These are phyloP conservation scores for Microbotryomycetes sp. DNA, from an alignment of 1,284 basidiomycete species.

Conservation along the genomic window DNA sequence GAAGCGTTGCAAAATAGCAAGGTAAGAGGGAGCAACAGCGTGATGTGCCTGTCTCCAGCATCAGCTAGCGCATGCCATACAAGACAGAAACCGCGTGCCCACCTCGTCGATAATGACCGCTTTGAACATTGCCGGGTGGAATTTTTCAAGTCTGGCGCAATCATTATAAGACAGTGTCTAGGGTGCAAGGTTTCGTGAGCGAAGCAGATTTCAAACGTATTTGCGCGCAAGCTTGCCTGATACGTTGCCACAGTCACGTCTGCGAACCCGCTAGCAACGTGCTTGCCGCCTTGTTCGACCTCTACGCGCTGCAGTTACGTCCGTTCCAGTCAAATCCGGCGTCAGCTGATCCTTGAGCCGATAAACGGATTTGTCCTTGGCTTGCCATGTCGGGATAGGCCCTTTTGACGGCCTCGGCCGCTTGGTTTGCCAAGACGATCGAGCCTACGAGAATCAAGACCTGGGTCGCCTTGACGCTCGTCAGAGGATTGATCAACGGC, in stretches of 20 bases:
- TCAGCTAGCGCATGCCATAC: neutral
- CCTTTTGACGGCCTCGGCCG: conserved; percentile 61
- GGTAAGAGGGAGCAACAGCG: conserved; percentile 81
- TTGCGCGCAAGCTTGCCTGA: conserved; percentile 6
- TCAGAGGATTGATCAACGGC: neutral
- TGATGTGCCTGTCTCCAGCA: conserved; percentile 62
- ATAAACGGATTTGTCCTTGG: no score
- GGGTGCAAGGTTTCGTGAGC: neutral
- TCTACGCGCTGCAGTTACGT: conserved; percentile 55
- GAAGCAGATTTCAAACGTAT: neutral
- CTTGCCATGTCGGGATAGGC: conserved; percentile 59
- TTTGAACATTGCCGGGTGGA: conserved; percentile 63
- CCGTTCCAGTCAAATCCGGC: neutral
- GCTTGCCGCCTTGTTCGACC: conserved; percentile 77
- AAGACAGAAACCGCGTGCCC: neutral
- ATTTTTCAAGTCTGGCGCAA: conserved; percentile 60
- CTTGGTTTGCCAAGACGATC: conserved; percentile 79
- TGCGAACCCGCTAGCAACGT: conserved; percentile 68
- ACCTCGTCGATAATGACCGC: conserved; percentile 79
- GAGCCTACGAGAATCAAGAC: conserved; percentile 80
- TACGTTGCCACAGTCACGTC: conserved; percentile 54
- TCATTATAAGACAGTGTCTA: conserved; percentile 10
- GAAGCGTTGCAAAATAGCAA: conserved; percentile 68
- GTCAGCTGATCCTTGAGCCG: no score
- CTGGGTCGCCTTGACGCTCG: conserved; percentile 46